A percentile compares a stretch with the other conserved stretches of the same genome.
Evolutionary conservation across 345 rosid species (phyloP).

Genomic region (Aurinia saxatilis): DNA sequence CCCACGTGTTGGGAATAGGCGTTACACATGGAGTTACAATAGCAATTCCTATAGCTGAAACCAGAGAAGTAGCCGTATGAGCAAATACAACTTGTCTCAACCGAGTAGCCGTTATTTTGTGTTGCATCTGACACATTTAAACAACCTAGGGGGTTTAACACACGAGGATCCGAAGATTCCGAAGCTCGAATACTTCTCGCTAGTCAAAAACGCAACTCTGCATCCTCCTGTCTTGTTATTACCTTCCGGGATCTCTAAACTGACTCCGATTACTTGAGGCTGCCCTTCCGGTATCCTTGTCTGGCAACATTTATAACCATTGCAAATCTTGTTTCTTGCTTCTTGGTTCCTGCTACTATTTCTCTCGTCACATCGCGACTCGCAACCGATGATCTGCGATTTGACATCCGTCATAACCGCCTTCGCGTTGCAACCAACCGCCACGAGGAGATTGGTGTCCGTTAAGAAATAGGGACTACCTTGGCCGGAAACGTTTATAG

Average conservation of each 20-base stretch:
- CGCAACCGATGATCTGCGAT: conserved; percentile 30
- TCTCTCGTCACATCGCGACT: conserved; percentile 28
- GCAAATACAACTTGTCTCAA: background rate
- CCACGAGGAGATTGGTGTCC: conserved; percentile 29
- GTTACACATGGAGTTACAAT: no score
- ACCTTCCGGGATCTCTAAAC: background rate
- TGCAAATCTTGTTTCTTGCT: conserved; percentile 23
- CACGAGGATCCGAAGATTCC: background rate
- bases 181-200: conserved; percentile 18
- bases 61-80: conserved; percentile 21
- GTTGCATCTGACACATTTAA: conserved; percentile 1
- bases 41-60: conserved; percentile 11
- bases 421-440: conserved; percentile 33
- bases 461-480: conserved; percentile 23
- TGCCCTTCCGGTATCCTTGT: conserved; percentile 23
- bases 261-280: conserved; percentile 15
- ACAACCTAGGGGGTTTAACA: background rate
- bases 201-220: conserved; percentile 25
- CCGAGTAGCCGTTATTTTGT: background rate
- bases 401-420: background rate
- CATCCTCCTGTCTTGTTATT: conserved; percentile 6
- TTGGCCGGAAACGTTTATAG: conserved; percentile 15
- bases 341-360: background rate
- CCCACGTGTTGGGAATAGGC: no score
- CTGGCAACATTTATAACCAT: conserved; percentile 43